Conservation (phyloP, 257 asterid species). For the Solanum medicagineum region DNA sequence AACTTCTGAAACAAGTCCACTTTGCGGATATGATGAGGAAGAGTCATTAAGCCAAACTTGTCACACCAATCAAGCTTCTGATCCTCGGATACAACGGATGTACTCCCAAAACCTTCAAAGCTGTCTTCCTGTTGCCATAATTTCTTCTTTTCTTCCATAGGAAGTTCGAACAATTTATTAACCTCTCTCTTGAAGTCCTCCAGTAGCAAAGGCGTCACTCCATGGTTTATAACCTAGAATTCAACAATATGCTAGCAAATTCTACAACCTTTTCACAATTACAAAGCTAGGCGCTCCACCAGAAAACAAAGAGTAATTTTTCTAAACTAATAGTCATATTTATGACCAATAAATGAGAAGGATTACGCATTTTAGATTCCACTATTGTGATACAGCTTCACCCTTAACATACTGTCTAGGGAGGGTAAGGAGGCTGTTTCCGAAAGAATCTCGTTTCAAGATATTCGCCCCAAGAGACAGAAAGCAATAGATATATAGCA, state of each 20-base stretch:
- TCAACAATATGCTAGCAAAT: background rate
- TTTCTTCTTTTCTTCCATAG: slow-evolving; percentile 27
- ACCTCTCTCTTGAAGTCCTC: slow-evolving; percentile 25
- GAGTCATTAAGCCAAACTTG: slow-evolving; percentile 34
- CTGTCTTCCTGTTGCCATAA: slow-evolving; percentile 35
- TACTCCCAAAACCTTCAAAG: slow-evolving; percentile 43
- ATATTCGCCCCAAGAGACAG: no score
- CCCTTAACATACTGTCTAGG: background rate
- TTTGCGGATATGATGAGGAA: slow-evolving; percentile 20
- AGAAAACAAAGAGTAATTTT: background rate
- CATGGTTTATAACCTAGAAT: slow-evolving; percentile 31
- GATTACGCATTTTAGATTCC: background rate
- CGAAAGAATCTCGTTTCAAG: no score
- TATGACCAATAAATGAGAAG: background rate
- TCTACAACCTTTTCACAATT: background rate
- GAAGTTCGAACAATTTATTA: slow-evolving; percentile 16
- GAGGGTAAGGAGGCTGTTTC: no score
- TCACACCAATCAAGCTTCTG: slow-evolving; percentile 58
- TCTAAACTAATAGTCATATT: background rate
- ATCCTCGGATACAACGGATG: slow-evolving; percentile 31
- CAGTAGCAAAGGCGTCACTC: slow-evolving; percentile 20
- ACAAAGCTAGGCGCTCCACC: background rate
- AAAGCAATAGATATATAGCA: no score
- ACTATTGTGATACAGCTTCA: background rate
- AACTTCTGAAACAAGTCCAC: slow-evolving; percentile 19